Base-by-base conservation (phyloP, 2,329 filamentous ascomycete genomes). In the Sporothrix curviconia region DNA sequence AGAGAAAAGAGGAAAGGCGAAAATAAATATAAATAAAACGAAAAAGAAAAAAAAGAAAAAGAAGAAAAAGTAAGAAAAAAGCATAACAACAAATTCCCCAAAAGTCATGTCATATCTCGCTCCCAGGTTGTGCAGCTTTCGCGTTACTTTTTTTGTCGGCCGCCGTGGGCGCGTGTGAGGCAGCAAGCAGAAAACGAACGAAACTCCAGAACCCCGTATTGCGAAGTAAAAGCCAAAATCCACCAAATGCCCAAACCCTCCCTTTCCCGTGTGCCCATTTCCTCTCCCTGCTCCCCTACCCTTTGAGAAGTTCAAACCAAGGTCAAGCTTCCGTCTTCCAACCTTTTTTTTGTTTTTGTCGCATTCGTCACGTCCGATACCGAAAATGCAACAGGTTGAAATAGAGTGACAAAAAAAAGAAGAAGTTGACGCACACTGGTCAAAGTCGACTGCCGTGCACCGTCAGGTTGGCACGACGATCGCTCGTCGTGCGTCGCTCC, bases 81-180 rank as follows among this genome's bases (percentile, higher is more conserved):
- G 42, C 42, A 47, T 30, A 51, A 55, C 37, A 55, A 51, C 28
- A 49, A 34, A n/a, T 17, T 32, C 19, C 51, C 44, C 43, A 25
- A 52, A 50, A 22, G 42, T 56, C 30, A 51, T 51, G 28, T 42
- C 46, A 43, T 54, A 43, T 54, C 51, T 44, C 47, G 36, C 47
- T 50, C 53, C 44, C 37, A 49, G 24, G 44, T 49, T 30, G 19
- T 39, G 42, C 53, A 55, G 54, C 54, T 56, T 46, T 30, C 42
- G 39, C 39, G 39, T 54, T 43, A 44, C 39, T 43, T 30, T 53
- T 53, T 54, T 11, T 53, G 37, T 43, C 39, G 50, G 50, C 17
- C 39, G 22, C 34, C 39, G 17, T 14, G 49, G 49, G 34, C 34
- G 28, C 39, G 39, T n/a, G n/a, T 54, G 51, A 42, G 28, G 51